Conservation (phyloP, 257 asterid species). For the Scutellaria baicalensis region DNA sequence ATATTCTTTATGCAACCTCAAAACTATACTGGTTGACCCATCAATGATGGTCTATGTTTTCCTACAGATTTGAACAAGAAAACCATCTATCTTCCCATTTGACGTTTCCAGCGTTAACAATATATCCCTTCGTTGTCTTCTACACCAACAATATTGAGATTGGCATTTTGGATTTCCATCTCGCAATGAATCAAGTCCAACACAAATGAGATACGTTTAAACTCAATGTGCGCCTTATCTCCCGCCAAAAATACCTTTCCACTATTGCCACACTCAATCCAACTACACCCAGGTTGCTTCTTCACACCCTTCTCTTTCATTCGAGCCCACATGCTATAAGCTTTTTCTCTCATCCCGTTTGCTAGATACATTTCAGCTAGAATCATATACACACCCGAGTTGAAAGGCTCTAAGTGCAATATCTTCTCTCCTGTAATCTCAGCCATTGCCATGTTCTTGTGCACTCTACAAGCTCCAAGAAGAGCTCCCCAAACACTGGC, state of each 20-base stretch:
- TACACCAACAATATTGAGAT: background rate
- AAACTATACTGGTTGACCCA: too few relatives aligned
- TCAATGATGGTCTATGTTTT: too few relatives aligned
- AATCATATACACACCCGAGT: slow-evolving; percentile 58
- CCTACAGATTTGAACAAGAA: too few relatives aligned
- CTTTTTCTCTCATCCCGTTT: slow-evolving; percentile 45
- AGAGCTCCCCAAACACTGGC: slow-evolving; percentile 67
- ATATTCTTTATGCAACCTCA: too few relatives aligned
- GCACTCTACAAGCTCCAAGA: slow-evolving; percentile 62
- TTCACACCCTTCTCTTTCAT: slow-evolving; percentile 59
- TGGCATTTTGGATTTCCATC: slow-evolving; percentile 14
- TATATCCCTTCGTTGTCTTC: slow-evolving; percentile 3
- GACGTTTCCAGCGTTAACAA: too few relatives aligned
- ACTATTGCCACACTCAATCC: slow-evolving; percentile 47
- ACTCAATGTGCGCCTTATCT: slow-evolving; percentile 45
- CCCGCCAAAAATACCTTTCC: slow-evolving; percentile 59
- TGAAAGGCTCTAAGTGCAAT: slow-evolving; percentile 46
- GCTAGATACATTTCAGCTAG: slow-evolving; percentile 49
- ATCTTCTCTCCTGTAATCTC: slow-evolving; percentile 54
- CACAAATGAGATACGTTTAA: slow-evolving; percentile 19
- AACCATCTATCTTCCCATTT: too few relatives aligned
- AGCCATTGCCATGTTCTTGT: slow-evolving; percentile 36
- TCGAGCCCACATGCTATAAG: slow-evolving; percentile 36
- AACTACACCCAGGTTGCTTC: slow-evolving; percentile 71
- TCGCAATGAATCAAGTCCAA: slow-evolving; percentile 40